Conservation (phyloP, 164 flowering plant genomes). For the Magnolia kwangsiensis region DNA sequence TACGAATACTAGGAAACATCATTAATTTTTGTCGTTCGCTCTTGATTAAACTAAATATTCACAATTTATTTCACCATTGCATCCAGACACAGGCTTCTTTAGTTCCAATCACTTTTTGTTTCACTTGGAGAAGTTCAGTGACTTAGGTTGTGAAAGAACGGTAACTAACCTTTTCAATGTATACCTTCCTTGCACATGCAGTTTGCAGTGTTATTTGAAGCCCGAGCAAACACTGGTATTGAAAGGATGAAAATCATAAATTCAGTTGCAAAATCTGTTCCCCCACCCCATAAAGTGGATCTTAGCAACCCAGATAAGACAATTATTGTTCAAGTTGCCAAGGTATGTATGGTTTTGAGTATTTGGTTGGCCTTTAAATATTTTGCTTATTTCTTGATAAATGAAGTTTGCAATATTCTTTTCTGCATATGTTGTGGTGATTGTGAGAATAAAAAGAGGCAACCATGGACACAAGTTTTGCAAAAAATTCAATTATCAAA, state of each 20-base stretch:
- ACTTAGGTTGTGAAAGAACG: not conserved
- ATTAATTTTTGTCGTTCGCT: too few relatives aligned
- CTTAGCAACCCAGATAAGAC: constrained; percentile 75
- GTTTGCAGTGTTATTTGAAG: constrained; percentile 91
- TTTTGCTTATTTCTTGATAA: not conserved
- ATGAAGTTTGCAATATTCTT: not conserved
- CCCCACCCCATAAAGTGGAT: constrained; percentile 87
- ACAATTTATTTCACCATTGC: too few relatives aligned
- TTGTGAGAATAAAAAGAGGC: not conserved
- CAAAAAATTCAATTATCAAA: not conserved
- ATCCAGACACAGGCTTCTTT: too few relatives aligned
- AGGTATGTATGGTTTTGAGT: constrained; percentile 41
- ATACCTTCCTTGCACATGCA: constrained; percentile 26
- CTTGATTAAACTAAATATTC: too few relatives aligned
- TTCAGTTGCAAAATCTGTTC: constrained; percentile 86
- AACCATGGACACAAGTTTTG: not conserved
- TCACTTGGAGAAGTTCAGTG: too few relatives aligned
- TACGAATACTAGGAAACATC: too few relatives aligned
- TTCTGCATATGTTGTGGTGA: not conserved
- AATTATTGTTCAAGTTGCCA: constrained; percentile 75
- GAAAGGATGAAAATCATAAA: constrained; percentile 83
- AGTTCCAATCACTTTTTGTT: too few relatives aligned
- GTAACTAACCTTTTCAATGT: not conserved
- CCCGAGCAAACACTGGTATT: constrained; percentile 85
- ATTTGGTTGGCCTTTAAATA: constrained; percentile 8